A percentile compares a stretch with the other conserved stretches of the same genome.
These are phyloP conservation scores for Gonium pectorale DNA, from an alignment of 139 green algal species.

Conservation along the genomic window DNA sequence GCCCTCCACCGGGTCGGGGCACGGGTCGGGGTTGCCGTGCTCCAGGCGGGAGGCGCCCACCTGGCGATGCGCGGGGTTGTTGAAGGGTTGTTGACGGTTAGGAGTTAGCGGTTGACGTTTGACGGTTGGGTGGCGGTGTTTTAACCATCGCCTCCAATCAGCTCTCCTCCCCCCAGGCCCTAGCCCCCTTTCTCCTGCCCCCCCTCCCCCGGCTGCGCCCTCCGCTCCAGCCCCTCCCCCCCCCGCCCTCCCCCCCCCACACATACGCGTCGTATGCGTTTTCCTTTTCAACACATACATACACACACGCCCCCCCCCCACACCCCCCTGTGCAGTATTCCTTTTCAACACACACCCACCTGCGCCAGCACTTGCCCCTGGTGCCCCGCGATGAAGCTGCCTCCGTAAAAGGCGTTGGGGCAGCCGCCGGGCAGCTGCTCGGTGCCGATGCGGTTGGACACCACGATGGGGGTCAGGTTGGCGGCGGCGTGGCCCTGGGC, in stretches of 20 bases:
- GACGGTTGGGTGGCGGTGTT: background rate
- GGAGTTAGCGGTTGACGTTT: background rate
- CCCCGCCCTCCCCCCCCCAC: background rate
- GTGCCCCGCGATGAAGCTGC: conserved; percentile 77
- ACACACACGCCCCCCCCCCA: background rate
- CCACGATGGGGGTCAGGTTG: conserved; percentile 82
- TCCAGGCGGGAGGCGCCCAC: background rate
- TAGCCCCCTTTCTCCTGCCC: background rate
- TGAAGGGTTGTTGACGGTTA: background rate
- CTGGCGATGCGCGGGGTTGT: background rate
- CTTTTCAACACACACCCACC: conserved; percentile 41
- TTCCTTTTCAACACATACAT: background rate
- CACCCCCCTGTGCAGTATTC: too few species aligned
- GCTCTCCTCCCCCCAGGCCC: background rate
- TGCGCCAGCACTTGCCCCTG: conserved; percentile 70
- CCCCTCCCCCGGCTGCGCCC: background rate
- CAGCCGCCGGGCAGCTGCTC: conserved; percentile 65
- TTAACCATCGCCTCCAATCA: background rate
- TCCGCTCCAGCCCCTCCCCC: background rate
- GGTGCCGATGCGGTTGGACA: conserved; percentile 78
- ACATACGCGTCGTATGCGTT: background rate
- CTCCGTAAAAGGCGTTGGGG: conserved; percentile 82
- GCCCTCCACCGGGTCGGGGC: conserved; percentile 68
- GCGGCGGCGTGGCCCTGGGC: conserved; percentile 76
- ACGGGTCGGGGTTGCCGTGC: conserved; percentile 1